Percentiles rank a stretch among this genome's conserved stretches.
These are phyloP conservation scores for Allium cepa DNA, from an alignment of 106 monocot genomes.

Conservation along the genomic window DNA sequence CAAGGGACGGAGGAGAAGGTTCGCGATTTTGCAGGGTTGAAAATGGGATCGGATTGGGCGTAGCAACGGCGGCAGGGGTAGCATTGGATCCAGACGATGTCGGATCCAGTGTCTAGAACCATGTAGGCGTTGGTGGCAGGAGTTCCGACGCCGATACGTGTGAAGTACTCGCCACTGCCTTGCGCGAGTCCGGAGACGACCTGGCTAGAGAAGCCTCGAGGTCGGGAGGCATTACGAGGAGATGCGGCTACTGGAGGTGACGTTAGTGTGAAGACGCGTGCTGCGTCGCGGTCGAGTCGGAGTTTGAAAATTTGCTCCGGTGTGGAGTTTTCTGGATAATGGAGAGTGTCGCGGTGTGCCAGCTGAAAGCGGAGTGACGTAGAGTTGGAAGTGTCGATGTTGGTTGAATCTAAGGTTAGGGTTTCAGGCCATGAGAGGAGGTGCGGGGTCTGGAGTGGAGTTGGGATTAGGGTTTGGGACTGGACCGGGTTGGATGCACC, in stretches of 20 bases:
- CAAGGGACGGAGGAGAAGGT: slow-evolving; percentile 44
- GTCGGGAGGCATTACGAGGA: slow-evolving; percentile 5
- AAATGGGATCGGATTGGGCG: slow-evolving; percentile 51
- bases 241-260: background rate
- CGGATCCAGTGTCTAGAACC: slow-evolving; percentile 82
- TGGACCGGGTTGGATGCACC: background rate
- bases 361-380: slow-evolving; percentile 25
- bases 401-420: background rate
- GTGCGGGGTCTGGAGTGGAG: slow-evolving; percentile 7
- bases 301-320: slow-evolving; percentile 19
- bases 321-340: slow-evolving; percentile 13
- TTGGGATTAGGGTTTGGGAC: slow-evolving; percentile 6
- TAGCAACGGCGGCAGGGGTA: slow-evolving; percentile 69
- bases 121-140: slow-evolving; percentile 29
- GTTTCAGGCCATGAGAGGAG: background rate
- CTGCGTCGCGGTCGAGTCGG: slow-evolving; percentile 28
- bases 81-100: slow-evolving; percentile 80
- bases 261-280: slow-evolving; percentile 14
- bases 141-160: slow-evolving; percentile 56
- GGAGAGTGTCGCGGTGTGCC: slow-evolving; percentile 33
- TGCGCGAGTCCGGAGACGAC: slow-evolving; percentile 59
- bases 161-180: slow-evolving; percentile 84
- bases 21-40: slow-evolving; percentile 43
- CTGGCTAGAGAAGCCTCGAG: slow-evolving; percentile 21
- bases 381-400: slow-evolving; percentile 1